Evolutionary conservation across 1,139 yeast genomes (phyloP).

Genomic region (Pichia sp.): DNA sequence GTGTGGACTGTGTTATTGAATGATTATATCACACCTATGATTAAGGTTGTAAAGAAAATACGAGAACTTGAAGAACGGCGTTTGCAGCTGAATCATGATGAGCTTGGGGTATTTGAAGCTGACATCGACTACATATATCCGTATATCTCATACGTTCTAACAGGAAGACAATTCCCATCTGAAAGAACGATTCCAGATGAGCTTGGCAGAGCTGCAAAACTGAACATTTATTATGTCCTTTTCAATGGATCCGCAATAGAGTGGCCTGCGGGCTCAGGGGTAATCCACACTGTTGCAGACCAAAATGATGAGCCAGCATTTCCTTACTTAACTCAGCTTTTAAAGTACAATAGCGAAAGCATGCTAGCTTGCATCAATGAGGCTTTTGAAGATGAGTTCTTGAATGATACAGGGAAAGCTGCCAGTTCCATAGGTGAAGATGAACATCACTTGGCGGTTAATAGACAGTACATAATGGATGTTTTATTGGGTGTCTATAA

Average conservation of each 20-base stretch:
- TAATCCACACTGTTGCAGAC: slow-evolving; percentile 24
- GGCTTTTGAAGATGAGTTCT: slow-evolving; percentile 64
- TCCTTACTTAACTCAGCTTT: slow-evolving; percentile 48
- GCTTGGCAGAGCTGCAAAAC: slow-evolving; percentile 35
- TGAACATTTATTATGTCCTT: slow-evolving; percentile 43
- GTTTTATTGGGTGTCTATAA: slow-evolving; percentile 50
- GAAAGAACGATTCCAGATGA: slow-evolving; percentile 38
- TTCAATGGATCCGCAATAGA: slow-evolving; percentile 43
- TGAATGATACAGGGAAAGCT: slow-evolving; percentile 44
- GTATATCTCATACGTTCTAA: slow-evolving; percentile 60
- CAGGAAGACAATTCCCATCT: slow-evolving; percentile 76
- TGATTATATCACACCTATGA: slow-evolving; percentile 64
- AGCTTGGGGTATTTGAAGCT: slow-evolving; percentile 8
- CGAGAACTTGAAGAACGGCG: slow-evolving; percentile 30
- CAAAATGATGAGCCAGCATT: slow-evolving; percentile 38
- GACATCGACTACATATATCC: slow-evolving; percentile 39
- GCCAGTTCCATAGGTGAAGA: slow-evolving; percentile 20
- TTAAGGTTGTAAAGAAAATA: slow-evolving; percentile 44
- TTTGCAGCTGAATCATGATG: slow-evolving; percentile 2
- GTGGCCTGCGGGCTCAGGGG: slow-evolving; percentile 37
- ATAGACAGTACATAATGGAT: slow-evolving; percentile 61
- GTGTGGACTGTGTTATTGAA: slow-evolving; percentile 59
- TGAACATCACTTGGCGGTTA: slow-evolving; percentile 30
- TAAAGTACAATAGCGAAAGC: slow-evolving; percentile 46
- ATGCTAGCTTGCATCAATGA: slow-evolving; percentile 65